Percentiles rank a stretch among this genome's conserved stretches.
phyloP scores from a whole-genome alignment of 192 early-diverging fungal species.

The Spizellomyces sp. region DNA sequence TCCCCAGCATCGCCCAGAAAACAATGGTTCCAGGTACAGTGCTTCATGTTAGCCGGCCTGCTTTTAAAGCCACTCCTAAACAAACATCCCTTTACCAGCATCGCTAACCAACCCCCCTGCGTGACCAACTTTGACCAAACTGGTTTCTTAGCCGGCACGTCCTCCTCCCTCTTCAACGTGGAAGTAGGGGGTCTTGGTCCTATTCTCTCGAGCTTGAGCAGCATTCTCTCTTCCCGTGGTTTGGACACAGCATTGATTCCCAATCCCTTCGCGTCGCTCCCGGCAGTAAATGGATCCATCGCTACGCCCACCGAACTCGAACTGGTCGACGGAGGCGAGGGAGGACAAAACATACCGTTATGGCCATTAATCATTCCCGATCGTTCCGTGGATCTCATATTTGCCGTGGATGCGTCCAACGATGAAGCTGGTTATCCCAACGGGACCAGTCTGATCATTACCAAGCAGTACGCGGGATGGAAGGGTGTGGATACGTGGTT shows the following conservation, averaged over 20 bases:
- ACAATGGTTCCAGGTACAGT: neutral
- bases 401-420: conserved; percentile 33
- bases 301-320: neutral
- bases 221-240: conserved; percentile 3
- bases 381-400: conserved; percentile 17
- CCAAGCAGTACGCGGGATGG: conserved; percentile 20
- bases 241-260: conserved; percentile 31
- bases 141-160: conserved; percentile 28
- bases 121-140: conserved; percentile 29
- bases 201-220: neutral
- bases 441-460: conserved; percentile 26
- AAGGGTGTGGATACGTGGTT: conserved; percentile 7
- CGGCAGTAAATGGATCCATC: conserved; percentile 20
- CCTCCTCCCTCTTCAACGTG: conserved; percentile 39
- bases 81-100: neutral
- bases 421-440: conserved; percentile 23
- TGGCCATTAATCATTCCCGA: conserved; percentile 11
- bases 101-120: neutral
- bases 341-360: conserved; percentile 35
- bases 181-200: conserved; percentile 8
- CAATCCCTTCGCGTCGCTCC: conserved; percentile 31
- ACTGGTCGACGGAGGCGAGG: conserved; percentile 39
- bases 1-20: conserved; percentile 1
- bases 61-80: too few species aligned
- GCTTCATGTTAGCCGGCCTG: too few species aligned